Base-by-base conservation (phyloP, 202 grass and related monocot species). In the Zoysia matrella region DNA sequence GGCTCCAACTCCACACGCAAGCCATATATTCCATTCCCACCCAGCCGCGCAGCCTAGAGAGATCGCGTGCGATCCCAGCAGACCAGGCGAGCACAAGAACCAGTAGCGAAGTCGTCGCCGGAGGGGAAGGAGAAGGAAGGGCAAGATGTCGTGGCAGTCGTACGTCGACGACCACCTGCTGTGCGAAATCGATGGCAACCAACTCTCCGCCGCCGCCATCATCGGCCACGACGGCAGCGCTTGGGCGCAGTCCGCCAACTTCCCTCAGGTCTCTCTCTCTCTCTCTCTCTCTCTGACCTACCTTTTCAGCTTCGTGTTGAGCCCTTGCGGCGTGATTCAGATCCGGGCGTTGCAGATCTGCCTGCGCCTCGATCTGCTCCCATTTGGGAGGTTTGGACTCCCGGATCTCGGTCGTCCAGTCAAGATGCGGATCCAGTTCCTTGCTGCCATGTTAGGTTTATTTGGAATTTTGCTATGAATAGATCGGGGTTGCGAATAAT, bases 181-280 rank as follows among this genome's bases (percentile, higher is more conserved):
- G 87, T 95, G 93, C 93, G 92, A 94, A 12, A 80, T 94, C 9
- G 92, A 94, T 0, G 89, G 92, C 75, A 78, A 94, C 47, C 11
- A 46, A 66, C 84, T 94, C 80, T 87, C 81, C 69, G 16, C 92
- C 88, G 85, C 93, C 75, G 87, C 93, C 82, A 92, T 95, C 90
- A 0, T 90, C 71, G 93, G 90, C 83, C 82, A 22, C 65, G 93
- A 95, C 74, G 93, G 93, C 65, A 92, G 76, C 90, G 3, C 10
- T 76, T 95, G 93, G 93, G 79, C 93, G 71, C 81, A 86, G 79
- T 90, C 87, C 87, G 6, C 57, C 43, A 15, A 0, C 46, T 95
- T 95, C 22, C 22, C 22, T 22, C 22, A 22, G 22, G 22, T 22
- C 22, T 22, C 22, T 22, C 22, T 22, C 0, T 16, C 93, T 90